Evolutionary conservation across 2,329 filamentous ascomycete genomes (phyloP).

Genomic region (Macrophomina phaseolina): DNA sequence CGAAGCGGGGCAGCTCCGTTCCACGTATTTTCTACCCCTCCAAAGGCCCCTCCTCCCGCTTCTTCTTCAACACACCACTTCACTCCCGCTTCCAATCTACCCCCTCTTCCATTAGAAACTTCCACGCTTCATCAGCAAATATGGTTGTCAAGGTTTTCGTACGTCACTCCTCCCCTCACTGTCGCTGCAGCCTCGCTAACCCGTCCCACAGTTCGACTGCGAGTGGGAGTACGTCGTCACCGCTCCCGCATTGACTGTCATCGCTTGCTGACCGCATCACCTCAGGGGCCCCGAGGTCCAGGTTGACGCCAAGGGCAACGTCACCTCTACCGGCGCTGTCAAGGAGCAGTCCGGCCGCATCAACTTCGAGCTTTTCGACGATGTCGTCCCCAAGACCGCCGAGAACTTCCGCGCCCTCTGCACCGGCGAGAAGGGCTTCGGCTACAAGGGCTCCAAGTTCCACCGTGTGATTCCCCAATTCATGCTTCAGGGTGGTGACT

Average conservation of each 20-base stretch:
- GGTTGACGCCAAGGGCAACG: constrained; percentile 61
- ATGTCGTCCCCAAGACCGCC: constrained; percentile 85
- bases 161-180: constrained; percentile 41
- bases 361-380: constrained; percentile 86
- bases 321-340: constrained; percentile 51
- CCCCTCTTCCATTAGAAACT: constrained; percentile 51
- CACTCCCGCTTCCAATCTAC: constrained; percentile 40
- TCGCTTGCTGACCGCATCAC: constrained; percentile 21
- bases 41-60: constrained; percentile 39
- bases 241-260: constrained; percentile 11
- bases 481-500: constrained; percentile 97
- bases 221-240: constrained; percentile 37
- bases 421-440: constrained; percentile 80
- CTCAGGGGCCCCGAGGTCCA: constrained; percentile 77
- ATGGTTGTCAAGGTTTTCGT: constrained; percentile 76
- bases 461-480: constrained; percentile 92
- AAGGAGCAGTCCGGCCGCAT: constrained; percentile 79
- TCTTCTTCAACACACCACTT: constrained; percentile 38
- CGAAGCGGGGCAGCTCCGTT: constrained; percentile 24
- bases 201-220: constrained; percentile 30
- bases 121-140: constrained; percentile 70
- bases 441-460: constrained; percentile 83
- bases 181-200: constrained; percentile 42
- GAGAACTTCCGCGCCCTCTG: constrained; percentile 86
- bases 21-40: constrained; percentile 28